Evolutionary conservation across 1,139 yeast genomes (phyloP), one percentile per base, ranked within the genome.

Genomic region (Lipomyces yarrowii): DNA sequence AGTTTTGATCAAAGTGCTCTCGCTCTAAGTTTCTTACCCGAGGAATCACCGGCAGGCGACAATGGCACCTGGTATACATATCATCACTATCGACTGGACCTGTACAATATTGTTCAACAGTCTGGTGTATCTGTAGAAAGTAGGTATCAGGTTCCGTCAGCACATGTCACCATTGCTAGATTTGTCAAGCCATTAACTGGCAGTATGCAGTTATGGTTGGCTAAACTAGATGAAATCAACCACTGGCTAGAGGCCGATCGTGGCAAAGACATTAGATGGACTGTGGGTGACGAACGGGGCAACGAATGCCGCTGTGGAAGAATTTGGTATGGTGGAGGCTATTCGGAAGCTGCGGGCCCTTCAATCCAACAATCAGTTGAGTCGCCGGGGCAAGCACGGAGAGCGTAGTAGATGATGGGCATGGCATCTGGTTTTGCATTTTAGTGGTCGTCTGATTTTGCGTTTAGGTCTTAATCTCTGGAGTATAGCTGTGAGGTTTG

Each of bases 321-420:
- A 52, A 72, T 71, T 6, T 74, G 76, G 76, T 74, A 74, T 59
- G 76, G 76, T 13, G 73, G 72, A 11, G 75, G 75, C n/a, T 59
- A 67, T 67, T 48, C 69, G 13, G 64, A 51, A 21, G 62, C 57
- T 7, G 33, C 30, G 11, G 66, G 66, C 18, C 5, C 13, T 10
- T 35, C 59, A 6, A 23, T 52, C 11, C 39, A 51, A 15, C 21
- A 26, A 18, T 15, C 18, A 11, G 55, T 4, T 30, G 58, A 55
- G 2, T n/a, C 56, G 3, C 23, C 21, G 11, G 61, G 54, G 30
- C 32, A 37, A 6, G 26, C 30, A 33, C 21, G 59, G 59, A 55
- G 57, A 21, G 26, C 13, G 23, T 21, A 30, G n/a, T 32, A 55
- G 11, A 32, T 15, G 33, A 18, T 26, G 39, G 15, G 7, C 15